These are phyloP conservation scores for Tilletiaria anomala DNA, from an alignment of 1,284 basidiomycete species.

Conservation along the genomic window DNA sequence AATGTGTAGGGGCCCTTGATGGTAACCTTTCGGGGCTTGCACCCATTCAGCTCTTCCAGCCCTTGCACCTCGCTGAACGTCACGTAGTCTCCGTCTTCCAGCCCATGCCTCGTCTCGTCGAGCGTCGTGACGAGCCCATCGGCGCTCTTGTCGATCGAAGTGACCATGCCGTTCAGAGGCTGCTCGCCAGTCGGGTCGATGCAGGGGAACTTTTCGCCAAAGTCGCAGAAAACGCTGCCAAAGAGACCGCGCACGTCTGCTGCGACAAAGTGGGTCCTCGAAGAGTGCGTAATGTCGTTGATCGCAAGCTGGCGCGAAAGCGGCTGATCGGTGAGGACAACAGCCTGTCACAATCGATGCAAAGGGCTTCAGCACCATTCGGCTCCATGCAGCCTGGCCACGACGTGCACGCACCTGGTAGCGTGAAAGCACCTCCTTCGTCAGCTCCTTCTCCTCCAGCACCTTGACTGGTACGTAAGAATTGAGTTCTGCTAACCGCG, in stretches of 20 bases:
- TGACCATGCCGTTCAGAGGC: conserved; percentile 85
- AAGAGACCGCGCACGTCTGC: conserved; percentile 89
- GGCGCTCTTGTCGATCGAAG: conserved; percentile 49
- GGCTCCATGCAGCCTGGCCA: conserved; percentile 43
- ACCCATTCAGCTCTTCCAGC: conserved; percentile 78
- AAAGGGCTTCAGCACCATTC: neutral
- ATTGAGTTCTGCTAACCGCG: conserved; percentile 88
- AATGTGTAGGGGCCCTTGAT: conserved; percentile 56
- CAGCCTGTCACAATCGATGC: conserved; percentile 44
- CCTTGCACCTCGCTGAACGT: conserved; percentile 96
- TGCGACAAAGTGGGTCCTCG: conserved; percentile 74
- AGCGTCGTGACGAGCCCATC: conserved; percentile 90
- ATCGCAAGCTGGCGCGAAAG: conserved; percentile 78
- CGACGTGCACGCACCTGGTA: conserved; percentile 45
- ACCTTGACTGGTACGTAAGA: conserved; percentile 84
- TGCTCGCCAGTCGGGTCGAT: conserved; percentile 92
- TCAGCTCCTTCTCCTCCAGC: conserved; percentile 35
- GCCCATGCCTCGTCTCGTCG: conserved; percentile 90
- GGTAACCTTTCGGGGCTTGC: conserved; percentile 75
- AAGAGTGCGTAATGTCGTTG: conserved; percentile 55
- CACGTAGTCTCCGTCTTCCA: conserved; percentile 95
- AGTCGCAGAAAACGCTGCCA: conserved; percentile 91
- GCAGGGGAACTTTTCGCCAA: conserved; percentile 82
- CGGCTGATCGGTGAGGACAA: conserved; percentile 70
- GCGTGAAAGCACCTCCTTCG: conserved; percentile 16